Percentiles rank a stretch among this genome's conserved stretches.
Evolutionary conservation across 805 yeast genomes (phyloP).

Genomic region (Diddensiella santjacobensis): DNA sequence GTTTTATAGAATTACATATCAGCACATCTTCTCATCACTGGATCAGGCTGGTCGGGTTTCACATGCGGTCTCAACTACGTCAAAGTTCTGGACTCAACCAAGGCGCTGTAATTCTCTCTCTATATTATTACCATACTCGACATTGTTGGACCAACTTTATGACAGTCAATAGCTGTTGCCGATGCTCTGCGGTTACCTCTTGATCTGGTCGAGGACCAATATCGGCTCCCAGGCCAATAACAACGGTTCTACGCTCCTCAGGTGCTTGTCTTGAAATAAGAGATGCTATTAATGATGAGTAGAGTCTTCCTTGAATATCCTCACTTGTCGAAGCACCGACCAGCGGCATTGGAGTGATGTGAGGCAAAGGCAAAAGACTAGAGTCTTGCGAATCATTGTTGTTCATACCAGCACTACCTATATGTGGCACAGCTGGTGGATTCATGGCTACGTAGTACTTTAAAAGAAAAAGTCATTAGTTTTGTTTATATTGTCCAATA

Average conservation of each 20-base stretch:
- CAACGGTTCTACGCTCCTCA: conserved; percentile 30
- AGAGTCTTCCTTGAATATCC: conserved; percentile 29
- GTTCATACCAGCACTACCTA: too few species aligned
- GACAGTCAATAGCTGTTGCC: conserved; percentile 30
- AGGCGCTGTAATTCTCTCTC: too few species aligned
- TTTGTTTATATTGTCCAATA: not conserved
- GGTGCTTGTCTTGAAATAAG: conserved; percentile 31
- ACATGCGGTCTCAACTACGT: too few species aligned
- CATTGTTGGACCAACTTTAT: conserved; percentile 29
- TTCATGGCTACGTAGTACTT: conserved; percentile 21
- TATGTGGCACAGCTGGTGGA: conserved; percentile 15
- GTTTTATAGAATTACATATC: too few species aligned
- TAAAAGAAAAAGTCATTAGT: too few species aligned
- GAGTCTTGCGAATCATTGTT: too few species aligned
- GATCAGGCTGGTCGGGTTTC: too few species aligned
- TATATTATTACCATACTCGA: conserved; percentile 28
- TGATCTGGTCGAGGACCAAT: conserved; percentile 26
- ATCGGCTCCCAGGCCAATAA: conserved; percentile 32
- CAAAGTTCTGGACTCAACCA: not conserved
- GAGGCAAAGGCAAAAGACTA: conserved; percentile 24
- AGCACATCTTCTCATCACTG: too few species aligned
- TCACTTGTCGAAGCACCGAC: conserved; percentile 21
- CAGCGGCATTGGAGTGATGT: conserved; percentile 25
- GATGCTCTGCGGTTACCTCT: conserved; percentile 23
- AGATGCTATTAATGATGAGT: conserved; percentile 32